These are phyloP conservation scores for Pythium phragmitis DNA, from an alignment of 352 stramenopile genomes.

Conservation along the genomic window DNA sequence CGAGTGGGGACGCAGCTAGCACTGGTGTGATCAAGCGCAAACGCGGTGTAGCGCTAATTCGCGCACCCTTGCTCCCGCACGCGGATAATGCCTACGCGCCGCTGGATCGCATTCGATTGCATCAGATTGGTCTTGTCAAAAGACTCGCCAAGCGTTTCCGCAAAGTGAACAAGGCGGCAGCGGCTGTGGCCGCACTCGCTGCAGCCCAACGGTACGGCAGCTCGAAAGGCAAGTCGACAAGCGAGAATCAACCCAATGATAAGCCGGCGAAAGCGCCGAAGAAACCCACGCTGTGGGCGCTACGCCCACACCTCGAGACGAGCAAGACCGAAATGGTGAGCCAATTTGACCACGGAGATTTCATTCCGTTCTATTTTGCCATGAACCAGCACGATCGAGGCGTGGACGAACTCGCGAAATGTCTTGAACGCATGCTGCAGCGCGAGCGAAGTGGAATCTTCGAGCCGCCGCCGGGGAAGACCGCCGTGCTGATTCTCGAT, in stretches of 20 bases:
- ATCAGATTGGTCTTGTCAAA: conserved; percentile 30
- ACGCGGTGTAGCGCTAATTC: conserved; percentile 19
- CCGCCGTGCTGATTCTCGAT: conserved; percentile 35
- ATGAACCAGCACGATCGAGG: conserved; percentile 27
- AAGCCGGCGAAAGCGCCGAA: conserved; percentile 11
- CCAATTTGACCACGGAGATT: conserved; percentile 30
- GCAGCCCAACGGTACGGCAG: conserved; percentile 16
- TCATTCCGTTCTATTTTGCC: conserved; percentile 33
- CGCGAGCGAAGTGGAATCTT: conserved; percentile 34
- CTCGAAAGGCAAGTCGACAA: neutral
- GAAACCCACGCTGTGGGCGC: conserved; percentile 10
- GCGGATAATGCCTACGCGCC: conserved; percentile 22
- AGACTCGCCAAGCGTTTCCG: conserved; percentile 28
- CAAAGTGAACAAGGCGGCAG: conserved; percentile 29
- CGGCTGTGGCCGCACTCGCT: conserved; percentile 18
- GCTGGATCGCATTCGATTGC: conserved; percentile 30
- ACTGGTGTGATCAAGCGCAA: conserved; percentile 2
- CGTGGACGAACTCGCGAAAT: conserved; percentile 20
- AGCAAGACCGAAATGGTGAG: conserved; percentile 18
- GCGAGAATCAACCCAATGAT: neutral
- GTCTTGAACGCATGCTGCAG: conserved; percentile 36
- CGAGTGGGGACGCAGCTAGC: conserved; percentile 4
- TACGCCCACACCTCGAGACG: conserved; percentile 13
- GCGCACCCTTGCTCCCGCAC: conserved; percentile 3
- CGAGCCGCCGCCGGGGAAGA: conserved; percentile 39